Base-by-base conservation (phyloP, 2,329 filamentous ascomycete species). In the Penicillium brasilianum region DNA sequence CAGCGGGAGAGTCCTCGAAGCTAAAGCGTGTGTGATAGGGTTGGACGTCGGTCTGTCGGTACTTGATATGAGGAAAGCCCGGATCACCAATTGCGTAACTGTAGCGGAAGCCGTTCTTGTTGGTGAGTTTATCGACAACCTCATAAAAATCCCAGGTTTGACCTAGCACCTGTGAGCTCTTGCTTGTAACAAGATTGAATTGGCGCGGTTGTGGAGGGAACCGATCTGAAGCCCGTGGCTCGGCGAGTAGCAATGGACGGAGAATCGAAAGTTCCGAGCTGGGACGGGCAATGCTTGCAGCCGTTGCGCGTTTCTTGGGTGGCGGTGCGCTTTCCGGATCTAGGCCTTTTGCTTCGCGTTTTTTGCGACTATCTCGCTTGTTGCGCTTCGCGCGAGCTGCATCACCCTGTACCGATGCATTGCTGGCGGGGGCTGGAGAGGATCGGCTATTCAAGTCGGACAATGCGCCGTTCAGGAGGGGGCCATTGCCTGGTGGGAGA, bases 81-180 rank as follows among this genome's bases (percentile, higher is more conserved):
- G 93, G 92, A 68, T 97, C 93, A 67, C 93, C 92, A 66, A 97
- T 93, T 74, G 92, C 96, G 70, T 93, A 91, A 34, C 89, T 90
- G 75, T 98, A 98, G 61, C 92, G 90, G 75, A 94, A 98, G 58
- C 89, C 85, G 67, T 85, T 85, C 69, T 87, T 87, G 72, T 89
- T 89, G 71, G 86, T 87, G 8, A 88, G 85, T 59, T 80, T 80
- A 61, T 80, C 78, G 28, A 75, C 76, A 34, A 80, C 71, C 55
- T 80, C 78, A 56, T 78, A 78, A 53, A 80, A 80, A 53, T 78
- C 72, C 75, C 77, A 79, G 37, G 66, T 74, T 55, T 75, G 72
- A 1, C 72, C 71, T 9, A 76, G 60, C 0, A 74, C 66, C 8
- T 72, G 66, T 1, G 77, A 79, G n/a, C 68, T 65, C 64, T 76